Evolutionary conservation across 768 basidiomycete genomes (phyloP), one percentile per base, ranked within the genome.

Genomic region (Tulasnella sp.): DNA sequence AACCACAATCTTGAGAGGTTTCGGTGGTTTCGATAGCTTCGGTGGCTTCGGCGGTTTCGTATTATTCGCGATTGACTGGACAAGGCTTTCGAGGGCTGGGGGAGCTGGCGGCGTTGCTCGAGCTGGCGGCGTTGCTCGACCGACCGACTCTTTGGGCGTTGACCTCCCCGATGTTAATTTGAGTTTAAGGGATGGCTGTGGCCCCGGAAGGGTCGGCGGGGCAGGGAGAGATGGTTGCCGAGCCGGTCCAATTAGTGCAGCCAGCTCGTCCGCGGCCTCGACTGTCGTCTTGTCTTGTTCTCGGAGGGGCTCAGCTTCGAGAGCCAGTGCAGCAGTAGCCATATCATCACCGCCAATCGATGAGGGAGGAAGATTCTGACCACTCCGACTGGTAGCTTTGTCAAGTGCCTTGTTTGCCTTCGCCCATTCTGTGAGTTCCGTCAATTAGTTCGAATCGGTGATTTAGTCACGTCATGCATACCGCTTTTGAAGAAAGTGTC

Each of bases 401-500:
- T 80, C 82, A 26, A 83, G 86, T 0, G 88, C 86, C 79, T 88
- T 88, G 82, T 89, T 88, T 48, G 83, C 83, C 74, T 83, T 83
- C 2, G 85, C 86, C 97, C 97, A 99, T 84, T 92, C 95, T 97
- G 79, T 70, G 69, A 69, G 29, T 73, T 44, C 35, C 23, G 46
- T 57, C 44, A 69, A 70, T 80, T 39, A 80, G 74, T 51, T n/a
- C n/a, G 55, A 44, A 6, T 57, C n/a, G 23, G 15, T 10, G 61
- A 23, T 3, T 48, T 57, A n/a, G 78, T 57, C 3, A 29, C 42
- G 77, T 29, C n/a, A 70, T 69, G 87, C 93, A 77, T 82, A 96
- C 95, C 87, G 85, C 93, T 94, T 80, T 97, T 92, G 81, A 98
- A 97, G 82, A 92, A 91, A 0, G 85, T 86, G 81, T 97, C 94